Percentiles rank a stretch among this genome's conserved stretches.
These are phyloP conservation scores for Cytospora schulzeri DNA, from an alignment of 2,329 filamentous ascomycete genomes.

Conservation along the genomic window DNA sequence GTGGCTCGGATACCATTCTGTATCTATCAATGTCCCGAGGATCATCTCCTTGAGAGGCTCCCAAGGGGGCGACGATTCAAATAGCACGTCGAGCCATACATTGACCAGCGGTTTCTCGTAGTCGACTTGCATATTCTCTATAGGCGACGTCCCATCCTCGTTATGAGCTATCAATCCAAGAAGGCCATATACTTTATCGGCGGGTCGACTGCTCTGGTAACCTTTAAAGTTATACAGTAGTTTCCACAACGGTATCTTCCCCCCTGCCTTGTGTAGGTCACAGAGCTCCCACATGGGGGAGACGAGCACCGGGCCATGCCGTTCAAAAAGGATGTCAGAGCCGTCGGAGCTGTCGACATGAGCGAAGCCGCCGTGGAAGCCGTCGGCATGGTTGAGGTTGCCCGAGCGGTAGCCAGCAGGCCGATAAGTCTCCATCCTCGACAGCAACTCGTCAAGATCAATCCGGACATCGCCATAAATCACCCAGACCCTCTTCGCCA, in stretches of 20 bases:
- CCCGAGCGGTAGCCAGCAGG: too few species aligned
- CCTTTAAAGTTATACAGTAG: background rate
- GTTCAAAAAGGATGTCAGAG: too few species aligned
- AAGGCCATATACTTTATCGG: constrained; percentile 2
- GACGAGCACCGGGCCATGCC: too few species aligned
- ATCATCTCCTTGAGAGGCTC: background rate
- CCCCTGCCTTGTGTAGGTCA: background rate
- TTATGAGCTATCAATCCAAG: background rate
- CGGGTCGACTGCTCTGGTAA: background rate
- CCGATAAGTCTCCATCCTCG: too few species aligned
- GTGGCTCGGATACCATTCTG: background rate
- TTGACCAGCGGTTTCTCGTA: background rate
- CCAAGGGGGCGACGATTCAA: background rate
- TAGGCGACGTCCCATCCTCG: background rate
- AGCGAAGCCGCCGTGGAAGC: too few species aligned
- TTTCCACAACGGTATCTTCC: background rate
- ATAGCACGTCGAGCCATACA: background rate
- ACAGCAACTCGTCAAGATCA: background rate
- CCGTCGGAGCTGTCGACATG: too few species aligned
- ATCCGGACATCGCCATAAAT: background rate
- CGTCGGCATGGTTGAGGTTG: too few species aligned
- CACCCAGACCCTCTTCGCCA: background rate
- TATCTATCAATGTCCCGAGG: background rate
- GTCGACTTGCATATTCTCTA: background rate
- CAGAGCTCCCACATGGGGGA: background rate